Base-by-base conservation (phyloP, 2,329 filamentous ascomycete genomes). In the Bipolaris gigantea region DNA sequence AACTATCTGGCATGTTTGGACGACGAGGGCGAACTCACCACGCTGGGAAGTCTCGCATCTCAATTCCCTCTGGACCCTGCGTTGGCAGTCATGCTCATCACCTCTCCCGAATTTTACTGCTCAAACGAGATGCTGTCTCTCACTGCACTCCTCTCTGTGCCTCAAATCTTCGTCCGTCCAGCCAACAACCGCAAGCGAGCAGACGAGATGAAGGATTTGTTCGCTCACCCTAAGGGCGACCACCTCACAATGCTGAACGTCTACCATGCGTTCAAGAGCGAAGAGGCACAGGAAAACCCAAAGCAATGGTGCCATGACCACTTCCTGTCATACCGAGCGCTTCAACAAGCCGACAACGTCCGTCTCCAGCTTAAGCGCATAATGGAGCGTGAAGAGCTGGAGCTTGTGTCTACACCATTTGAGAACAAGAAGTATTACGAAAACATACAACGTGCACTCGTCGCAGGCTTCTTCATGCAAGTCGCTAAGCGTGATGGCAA, bases 401-500 rank as follows among this genome's bases (percentile, higher is more conserved):
- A 96, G 57, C 85, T 99, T 46, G 75, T 97, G 50, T 94, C 89
- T 48, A 97, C 93, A 0, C 84, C 89, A 0, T 97, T 96, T 71
- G 89, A 92, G 67, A 88, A 97, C 78, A 96, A 96, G 81, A 90
- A 95, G 71, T 99, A 99, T 80, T 99, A 97, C 77, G 91, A 86
- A 74, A 99, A 99, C 75, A 99, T 99, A 68, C 89, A 93, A 40
- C 87, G 92, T 34, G 93, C 94, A 8, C 83, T 99, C 13, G 88
- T 97, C 11, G 85, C 92, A 0, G 94, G 95, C 32, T 99, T 99
- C 83, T 99, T 99, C 82, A 99, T 99, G 94, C 94, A 99, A 75
- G 90, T 97, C 19, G 95, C 94, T 55, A 97, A 96, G 85, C 91
- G 89, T 72, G 92, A 97, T 70, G 85, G 85, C 47, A 87, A 85